phyloP scores from a whole-genome alignment of 179 eudicot species.

The Spergularia azorica region DNA sequence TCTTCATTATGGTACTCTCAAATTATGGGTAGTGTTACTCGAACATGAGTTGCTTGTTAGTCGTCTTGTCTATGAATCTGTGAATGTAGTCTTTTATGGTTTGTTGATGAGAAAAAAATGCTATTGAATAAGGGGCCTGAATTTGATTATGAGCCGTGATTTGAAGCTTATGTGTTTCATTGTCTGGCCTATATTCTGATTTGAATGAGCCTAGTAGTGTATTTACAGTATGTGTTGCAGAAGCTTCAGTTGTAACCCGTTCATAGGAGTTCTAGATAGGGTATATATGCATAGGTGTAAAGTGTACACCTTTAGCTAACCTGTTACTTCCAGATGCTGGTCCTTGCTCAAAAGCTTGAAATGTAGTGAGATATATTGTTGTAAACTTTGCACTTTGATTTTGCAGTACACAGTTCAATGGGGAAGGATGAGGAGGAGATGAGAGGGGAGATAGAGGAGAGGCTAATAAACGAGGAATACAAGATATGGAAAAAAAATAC shows the following conservation, averaged over 20 bases:
- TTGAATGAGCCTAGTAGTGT: background rate
- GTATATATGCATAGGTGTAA: background rate
- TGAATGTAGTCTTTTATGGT: background rate
- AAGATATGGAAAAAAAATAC: slow-evolving; percentile 95
- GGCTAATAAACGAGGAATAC: slow-evolving; percentile 83
- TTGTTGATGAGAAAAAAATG: background rate
- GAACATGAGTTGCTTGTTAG: background rate
- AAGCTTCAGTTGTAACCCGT: background rate
- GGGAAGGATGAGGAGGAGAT: slow-evolving; percentile 78
- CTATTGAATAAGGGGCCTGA: no score
- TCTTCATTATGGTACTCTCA: background rate
- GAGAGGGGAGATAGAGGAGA: slow-evolving; percentile 77
- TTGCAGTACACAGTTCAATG: slow-evolving; percentile 37
- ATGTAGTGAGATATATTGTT: slow-evolving; percentile 25
- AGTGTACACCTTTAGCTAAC: background rate
- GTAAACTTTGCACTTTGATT: slow-evolving; percentile 13
- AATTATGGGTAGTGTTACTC: background rate
- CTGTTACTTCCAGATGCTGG: background rate
- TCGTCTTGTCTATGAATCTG: background rate
- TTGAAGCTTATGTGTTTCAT: background rate
- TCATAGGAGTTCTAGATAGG: background rate
- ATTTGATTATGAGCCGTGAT: background rate
- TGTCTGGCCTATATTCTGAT: background rate
- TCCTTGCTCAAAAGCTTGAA: background rate
- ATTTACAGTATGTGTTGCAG: background rate